Conservation (phyloP, 352 stramenopile species). For the Globisporangium megalacanthum region DNA sequence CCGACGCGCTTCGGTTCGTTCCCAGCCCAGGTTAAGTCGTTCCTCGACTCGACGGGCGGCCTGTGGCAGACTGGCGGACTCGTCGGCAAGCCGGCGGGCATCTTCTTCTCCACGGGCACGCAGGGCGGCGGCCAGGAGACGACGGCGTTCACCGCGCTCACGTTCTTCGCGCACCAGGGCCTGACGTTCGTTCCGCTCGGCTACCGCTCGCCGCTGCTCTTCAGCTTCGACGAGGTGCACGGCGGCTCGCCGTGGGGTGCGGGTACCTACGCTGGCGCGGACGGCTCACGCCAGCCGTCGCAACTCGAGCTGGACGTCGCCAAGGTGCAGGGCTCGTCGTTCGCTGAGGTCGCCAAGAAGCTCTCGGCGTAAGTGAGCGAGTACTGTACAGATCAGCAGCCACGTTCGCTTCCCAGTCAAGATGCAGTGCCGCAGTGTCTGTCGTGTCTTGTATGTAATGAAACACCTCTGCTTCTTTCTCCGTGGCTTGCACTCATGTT, state of each 20-base stretch:
- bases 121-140: conserved; percentile 88
- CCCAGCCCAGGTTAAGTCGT: conserved; percentile 86
- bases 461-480: too few species aligned
- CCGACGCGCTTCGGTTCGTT: conserved; percentile 53
- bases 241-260: conserved; percentile 76
- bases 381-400: not conserved
- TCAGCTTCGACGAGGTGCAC: conserved; percentile 78
- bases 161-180: conserved; percentile 87
- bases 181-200: conserved; percentile 90
- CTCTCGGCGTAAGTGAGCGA: conserved; percentile 27
- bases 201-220: conserved; percentile 52
- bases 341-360: conserved; percentile 80
- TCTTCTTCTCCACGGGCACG: conserved; percentile 85
- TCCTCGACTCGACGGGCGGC: conserved; percentile 82
- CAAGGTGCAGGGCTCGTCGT: conserved; percentile 78
- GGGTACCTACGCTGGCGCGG: conserved; percentile 72
- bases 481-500: too few species aligned
- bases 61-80: conserved; percentile 83
- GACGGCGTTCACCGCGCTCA: conserved; percentile 73
- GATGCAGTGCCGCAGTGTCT: too few species aligned
- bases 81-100: conserved; percentile 81
- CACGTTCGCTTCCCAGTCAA: too few species aligned
- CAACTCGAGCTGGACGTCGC: conserved; percentile 78
- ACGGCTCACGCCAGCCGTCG: conserved; percentile 76
- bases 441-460: too few species aligned